phyloP scores from a whole-genome alignment of 176 grass and related monocot species.

The Poa pratensis region DNA sequence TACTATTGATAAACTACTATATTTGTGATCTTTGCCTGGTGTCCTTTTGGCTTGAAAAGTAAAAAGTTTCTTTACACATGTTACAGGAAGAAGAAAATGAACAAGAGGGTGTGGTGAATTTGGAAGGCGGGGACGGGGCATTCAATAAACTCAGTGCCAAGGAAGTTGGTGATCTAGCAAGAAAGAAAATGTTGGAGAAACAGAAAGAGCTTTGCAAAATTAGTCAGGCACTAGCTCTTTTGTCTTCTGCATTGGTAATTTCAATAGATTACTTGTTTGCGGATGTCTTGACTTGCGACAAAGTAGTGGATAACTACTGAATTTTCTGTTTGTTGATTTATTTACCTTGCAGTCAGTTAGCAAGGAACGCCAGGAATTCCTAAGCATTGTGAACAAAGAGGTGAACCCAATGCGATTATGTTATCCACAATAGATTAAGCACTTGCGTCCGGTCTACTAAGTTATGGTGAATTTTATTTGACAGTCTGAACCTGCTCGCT shows the following conservation, averaged over 20 bases:
- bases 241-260: constrained; percentile 9
- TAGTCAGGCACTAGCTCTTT: constrained; percentile 17
- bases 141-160: not conserved
- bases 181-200: constrained; percentile 16
- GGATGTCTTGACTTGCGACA: not conserved
- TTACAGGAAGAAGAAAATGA: constrained; percentile 11
- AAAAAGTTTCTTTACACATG: not conserved
- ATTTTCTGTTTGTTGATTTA: not conserved
- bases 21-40: not conserved
- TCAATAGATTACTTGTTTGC: too few relatives aligned
- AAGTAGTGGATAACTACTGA: not conserved
- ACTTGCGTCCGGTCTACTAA: not conserved
- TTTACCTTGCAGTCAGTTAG: not conserved
- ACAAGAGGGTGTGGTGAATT: not conserved
- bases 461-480: not conserved
- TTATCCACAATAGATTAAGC: not conserved
- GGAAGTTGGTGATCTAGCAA: not conserved
- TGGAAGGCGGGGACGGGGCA: not conserved
- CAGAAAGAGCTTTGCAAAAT: constrained; percentile 19
- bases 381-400: not conserved
- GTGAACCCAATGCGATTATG: not conserved
- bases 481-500: not conserved
- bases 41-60: not conserved
- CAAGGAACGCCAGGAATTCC: constrained; percentile 11
- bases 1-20: not conserved